phyloP scores from a whole-genome alignment of 2,329 filamentous ascomycete species.

The Alternaria postmessia region DNA sequence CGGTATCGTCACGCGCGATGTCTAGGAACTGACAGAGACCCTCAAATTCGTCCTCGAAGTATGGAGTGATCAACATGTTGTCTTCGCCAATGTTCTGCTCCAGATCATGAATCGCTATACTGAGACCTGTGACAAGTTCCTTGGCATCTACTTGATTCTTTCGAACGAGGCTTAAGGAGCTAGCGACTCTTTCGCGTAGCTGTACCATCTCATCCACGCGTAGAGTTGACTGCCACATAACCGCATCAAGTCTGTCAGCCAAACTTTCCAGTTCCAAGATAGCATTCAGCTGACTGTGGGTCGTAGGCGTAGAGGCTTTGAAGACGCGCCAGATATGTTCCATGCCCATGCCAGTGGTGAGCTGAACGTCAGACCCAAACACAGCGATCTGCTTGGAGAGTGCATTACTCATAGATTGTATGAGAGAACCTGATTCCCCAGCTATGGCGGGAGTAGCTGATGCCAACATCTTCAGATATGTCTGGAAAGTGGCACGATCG shows the following conservation, averaged over 20 bases:
- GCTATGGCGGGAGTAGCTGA: constrained; percentile 20
- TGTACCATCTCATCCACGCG: constrained; percentile 47
- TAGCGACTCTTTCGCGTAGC: constrained; percentile 45
- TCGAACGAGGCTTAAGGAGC: constrained; percentile 44
- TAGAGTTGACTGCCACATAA: constrained; percentile 48
- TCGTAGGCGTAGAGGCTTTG: constrained; percentile 65
- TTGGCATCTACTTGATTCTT: constrained; percentile 38
- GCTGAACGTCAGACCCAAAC: constrained; percentile 74
- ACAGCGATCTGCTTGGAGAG: constrained; percentile 39
- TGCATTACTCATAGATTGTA: constrained; percentile 37
- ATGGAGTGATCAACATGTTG: constrained; percentile 37
- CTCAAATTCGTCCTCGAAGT: constrained; percentile 50
- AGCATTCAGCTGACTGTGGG: constrained; percentile 47
- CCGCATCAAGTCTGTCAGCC: constrained; percentile 56
- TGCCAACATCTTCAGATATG: constrained; percentile 56
- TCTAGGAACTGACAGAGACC: constrained; percentile 50
- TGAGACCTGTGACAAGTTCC: constrained; percentile 41
- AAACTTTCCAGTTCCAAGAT: constrained; percentile 55
- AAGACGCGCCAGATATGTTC: constrained; percentile 78
- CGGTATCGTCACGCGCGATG: constrained; percentile 26
- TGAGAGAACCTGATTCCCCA: constrained; percentile 18
- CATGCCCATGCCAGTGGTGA: constrained; percentile 81
- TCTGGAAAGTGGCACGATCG: constrained; percentile 63
- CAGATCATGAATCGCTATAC: constrained; percentile 39
- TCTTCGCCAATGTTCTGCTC: constrained; percentile 41